Evolutionary conservation across 2,329 filamentous ascomycete genomes (phyloP), one percentile per base, ranked within the genome.

Genomic region (Pseudopyricularia javanii): DNA sequence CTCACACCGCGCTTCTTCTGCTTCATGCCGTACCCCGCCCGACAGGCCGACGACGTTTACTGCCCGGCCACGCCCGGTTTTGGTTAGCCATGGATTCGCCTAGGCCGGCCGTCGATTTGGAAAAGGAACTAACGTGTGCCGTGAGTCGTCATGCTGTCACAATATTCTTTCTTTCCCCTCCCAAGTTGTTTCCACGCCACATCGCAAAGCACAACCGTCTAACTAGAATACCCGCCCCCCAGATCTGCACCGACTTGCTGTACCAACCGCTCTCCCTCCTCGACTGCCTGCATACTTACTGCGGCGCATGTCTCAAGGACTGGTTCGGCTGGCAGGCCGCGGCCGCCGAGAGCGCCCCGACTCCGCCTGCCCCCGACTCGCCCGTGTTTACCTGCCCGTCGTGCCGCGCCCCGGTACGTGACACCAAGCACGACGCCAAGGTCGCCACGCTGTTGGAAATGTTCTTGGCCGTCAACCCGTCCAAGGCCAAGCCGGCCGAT

Each of bases 181-280:
- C 35, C 49, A 22, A 40, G 28, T 22, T 20, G 6, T 7, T 15
- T 7, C 14, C 15, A 50, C 12, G 32, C 30, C 32, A 24, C 30
- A 15, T 22, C 32, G 2, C n/a, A 49, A 22, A 53, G 24, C 54
- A 55, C 35, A 35, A 35, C 12, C 33, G 33, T n/a, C 34, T 50
- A 26, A 26, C 34, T 20, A 7, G 49, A 26, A 34, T 20, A n/a
- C 11, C 26, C 24, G 28, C 49, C 51, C 37, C 55, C 11, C 60
- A 96, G 91, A 98, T 98, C 63, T 98, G 93, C 74, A 95, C 91
- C 61, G 93, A 97, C 68, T 80, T 95, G 58, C 82, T 95, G 57
- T 94, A 89, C 70, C 88, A 94, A 67, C 90, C 91, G 33, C 78
- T 95, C 58, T 95, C 90, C 28, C 82, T 95, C 50, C 86, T 95